Evolutionary conservation across 208 protist genomes (phyloP).

Genomic region (Acanthamoeba royreba): DNA sequence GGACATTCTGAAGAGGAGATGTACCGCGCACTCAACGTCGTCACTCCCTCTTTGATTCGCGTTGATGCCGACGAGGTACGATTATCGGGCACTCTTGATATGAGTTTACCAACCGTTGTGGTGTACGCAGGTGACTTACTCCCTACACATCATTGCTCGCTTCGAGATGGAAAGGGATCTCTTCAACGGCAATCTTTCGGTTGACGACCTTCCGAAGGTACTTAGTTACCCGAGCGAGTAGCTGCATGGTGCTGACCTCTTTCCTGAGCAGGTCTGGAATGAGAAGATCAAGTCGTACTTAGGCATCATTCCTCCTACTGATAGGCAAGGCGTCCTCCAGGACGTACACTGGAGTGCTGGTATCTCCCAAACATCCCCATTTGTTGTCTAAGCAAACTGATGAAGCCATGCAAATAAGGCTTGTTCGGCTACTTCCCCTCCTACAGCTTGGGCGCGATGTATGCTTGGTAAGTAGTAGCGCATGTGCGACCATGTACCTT

Average conservation of each 20-base stretch:
- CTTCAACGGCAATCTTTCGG: neutral
- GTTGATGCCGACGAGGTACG: constrained; percentile 15
- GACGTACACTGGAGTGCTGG: constrained; percentile 24
- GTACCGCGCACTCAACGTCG: neutral
- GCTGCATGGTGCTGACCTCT: too few species aligned
- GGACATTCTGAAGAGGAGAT: neutral
- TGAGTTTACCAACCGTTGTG: too few species aligned
- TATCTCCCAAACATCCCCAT: too few species aligned
- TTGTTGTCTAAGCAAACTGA: too few species aligned
- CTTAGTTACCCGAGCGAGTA: too few species aligned
- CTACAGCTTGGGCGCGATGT: constrained; percentile 22
- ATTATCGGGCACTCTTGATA: too few species aligned
- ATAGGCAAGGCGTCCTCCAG: neutral
- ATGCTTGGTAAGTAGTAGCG: neutral
- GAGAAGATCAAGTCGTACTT: neutral
- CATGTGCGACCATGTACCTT: neutral
- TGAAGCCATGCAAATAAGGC: neutral
- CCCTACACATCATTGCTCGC: neutral
- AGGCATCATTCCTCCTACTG: neutral
- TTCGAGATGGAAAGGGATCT: neutral
- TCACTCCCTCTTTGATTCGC: neutral
- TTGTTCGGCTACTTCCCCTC: constrained; percentile 1
- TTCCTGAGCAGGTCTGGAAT: neutral
- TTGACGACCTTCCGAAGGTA: neutral
- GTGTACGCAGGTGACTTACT: constrained; percentile 21